Base-by-base conservation (phyloP, 179 eudicot genomes). In the Sideroxylon spinosum region DNA sequence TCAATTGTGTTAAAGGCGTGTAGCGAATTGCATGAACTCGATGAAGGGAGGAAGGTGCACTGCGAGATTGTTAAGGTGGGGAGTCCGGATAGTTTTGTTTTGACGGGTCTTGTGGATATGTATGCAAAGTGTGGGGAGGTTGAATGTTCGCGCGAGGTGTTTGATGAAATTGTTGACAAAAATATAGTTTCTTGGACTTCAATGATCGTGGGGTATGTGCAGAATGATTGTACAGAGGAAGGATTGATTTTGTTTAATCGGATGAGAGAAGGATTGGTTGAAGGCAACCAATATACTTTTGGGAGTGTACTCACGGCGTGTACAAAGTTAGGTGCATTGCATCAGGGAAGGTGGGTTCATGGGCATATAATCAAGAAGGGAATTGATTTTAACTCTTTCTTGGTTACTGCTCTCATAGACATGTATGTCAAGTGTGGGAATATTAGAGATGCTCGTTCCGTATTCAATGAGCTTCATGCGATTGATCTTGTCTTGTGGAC, bases 301-400 rank as follows among this genome's bases (percentile, higher is more conserved):
- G 94, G 90, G 73, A 94, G 92, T 75, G 62, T 94, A 75, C 82
- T 91, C 48, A 84, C 85, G 0, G 94, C 90, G 2, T 94, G 97
- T 78, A 85, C 88, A 22, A 91, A 90, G 68, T 80, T 90, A 76
- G 86, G 93, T 67, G 90, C 94, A 86, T 84, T 94, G 64, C 98
- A 93, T 88, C 97, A 94, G 81, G 98, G 98, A 73, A 92, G 85
- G 75, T 94, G 97, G 97, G 84, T 90, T 81, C 98, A 94, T 80
- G 97, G 98, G 67, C 86, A 80, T 78, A n/a, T 88, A 65, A 86
- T 91, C 29, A 92, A 91, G 86, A 86, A 78, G 26, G 95, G 93
- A 32, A 86, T 87, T 32, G 68, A 79, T 82, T 44, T 85, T 63
- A 85, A 86, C 85, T 79, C 91, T 13, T 82, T 83, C 73, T 76